A percentile compares a stretch with the other conserved stretches of the same genome.
Conservation (phyloP, 2,329 filamentous ascomycete genomes). For the Apiospora marii region DNA sequence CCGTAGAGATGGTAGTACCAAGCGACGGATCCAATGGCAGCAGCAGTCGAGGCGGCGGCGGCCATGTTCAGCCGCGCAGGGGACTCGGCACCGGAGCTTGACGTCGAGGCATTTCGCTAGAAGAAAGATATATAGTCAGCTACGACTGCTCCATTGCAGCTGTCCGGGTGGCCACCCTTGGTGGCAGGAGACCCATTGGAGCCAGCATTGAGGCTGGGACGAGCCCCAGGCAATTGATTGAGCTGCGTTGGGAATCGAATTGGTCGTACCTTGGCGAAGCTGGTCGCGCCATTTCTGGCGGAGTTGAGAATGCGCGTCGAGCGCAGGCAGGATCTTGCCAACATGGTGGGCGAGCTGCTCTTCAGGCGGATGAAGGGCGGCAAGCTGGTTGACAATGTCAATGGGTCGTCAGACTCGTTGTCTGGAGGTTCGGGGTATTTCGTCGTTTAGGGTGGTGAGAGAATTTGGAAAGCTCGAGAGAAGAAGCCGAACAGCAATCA, state of each 20-base stretch:
- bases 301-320: slow-evolving; percentile 85
- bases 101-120: slow-evolving; percentile 75
- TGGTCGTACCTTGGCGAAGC: slow-evolving; percentile 77
- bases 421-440: slow-evolving; percentile 23
- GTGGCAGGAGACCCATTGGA: background rate
- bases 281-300: slow-evolving; percentile 76
- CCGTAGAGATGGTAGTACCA: slow-evolving; percentile 99
- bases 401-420: slow-evolving; percentile 31
- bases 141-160: slow-evolving; percentile 1
- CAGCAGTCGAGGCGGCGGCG: slow-evolving; percentile 83
- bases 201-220: background rate
- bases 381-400: slow-evolving; percentile 34
- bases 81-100: slow-evolving; percentile 76
- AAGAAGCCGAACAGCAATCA: slow-evolving; percentile 22
- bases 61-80: slow-evolving; percentile 86
- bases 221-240: slow-evolving; percentile 24
- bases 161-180: background rate
- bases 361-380: slow-evolving; percentile 45
- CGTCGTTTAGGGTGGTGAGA: slow-evolving; percentile 28
- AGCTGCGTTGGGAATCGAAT: slow-evolving; percentile 38
- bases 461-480: slow-evolving; percentile 25
- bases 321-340: slow-evolving; percentile 91
- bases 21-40: slow-evolving; percentile 87
- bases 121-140: slow-evolving; percentile 29
- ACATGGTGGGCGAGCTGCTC: slow-evolving; percentile 73